Evolutionary conservation across 1,139 yeast species (phyloP).

Genomic region (Ogataea hybrid): DNA sequence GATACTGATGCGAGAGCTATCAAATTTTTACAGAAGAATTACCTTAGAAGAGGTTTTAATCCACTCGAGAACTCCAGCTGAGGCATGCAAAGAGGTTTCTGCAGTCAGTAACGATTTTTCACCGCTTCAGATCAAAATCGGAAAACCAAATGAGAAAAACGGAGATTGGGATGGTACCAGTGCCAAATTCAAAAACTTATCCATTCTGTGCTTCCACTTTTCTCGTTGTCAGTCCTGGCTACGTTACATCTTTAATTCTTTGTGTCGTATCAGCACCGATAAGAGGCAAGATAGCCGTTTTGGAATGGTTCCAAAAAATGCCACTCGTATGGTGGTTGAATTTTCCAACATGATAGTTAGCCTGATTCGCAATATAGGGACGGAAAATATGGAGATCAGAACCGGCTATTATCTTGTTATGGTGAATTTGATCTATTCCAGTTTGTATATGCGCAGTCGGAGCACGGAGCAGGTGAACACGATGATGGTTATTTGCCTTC

Average conservation of each 20-base stretch:
- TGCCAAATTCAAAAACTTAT: slow-evolving; percentile 59
- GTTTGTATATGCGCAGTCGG: slow-evolving; percentile 23
- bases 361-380: slow-evolving; percentile 19
- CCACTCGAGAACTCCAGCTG: slow-evolving; percentile 45
- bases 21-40: slow-evolving; percentile 46
- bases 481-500: slow-evolving; percentile 26
- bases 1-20: slow-evolving; percentile 37
- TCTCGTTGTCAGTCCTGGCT: slow-evolving; percentile 52
- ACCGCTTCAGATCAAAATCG: slow-evolving; percentile 39
- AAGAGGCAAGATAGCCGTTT: slow-evolving; percentile 43
- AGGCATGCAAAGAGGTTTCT: slow-evolving; percentile 46
- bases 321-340: slow-evolving; percentile 41
- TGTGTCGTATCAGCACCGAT: slow-evolving; percentile 40
- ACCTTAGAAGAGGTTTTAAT: slow-evolving; percentile 56
- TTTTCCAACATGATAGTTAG: slow-evolving; percentile 32
- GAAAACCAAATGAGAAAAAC: slow-evolving; percentile 34
- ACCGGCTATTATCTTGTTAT: slow-evolving; percentile 36
- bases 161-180: slow-evolving; percentile 42
- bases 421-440: slow-evolving; percentile 30
- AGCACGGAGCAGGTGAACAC: slow-evolving; percentile 26
- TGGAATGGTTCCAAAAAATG: slow-evolving; percentile 37
- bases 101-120: slow-evolving; percentile 36
- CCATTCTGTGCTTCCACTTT: slow-evolving; percentile 51
- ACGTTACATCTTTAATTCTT: slow-evolving; percentile 39
- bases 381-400: slow-evolving; percentile 23